phyloP scores from a whole-genome alignment of 2,329 filamentous ascomycete species.

The Fusarium avenaceum region DNA sequence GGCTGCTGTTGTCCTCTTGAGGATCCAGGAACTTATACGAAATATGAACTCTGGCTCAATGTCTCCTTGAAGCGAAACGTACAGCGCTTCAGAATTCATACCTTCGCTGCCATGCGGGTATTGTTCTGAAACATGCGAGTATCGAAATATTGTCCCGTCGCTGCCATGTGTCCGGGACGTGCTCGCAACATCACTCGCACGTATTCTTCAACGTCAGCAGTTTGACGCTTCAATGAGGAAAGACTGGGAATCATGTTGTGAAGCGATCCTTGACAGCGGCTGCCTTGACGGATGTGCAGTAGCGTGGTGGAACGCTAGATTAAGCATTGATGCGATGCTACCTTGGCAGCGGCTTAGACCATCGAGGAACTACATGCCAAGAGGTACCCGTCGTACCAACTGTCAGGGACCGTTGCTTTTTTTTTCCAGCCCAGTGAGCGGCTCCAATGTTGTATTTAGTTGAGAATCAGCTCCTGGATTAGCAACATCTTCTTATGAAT shows the following conservation, averaged over 20 bases:
- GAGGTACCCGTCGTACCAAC: conserved; percentile 12
- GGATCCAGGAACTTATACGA: conserved; percentile 14
- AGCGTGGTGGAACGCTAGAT: conserved; percentile 42
- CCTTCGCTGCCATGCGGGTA: conserved; percentile 9
- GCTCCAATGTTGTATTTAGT: not conserved
- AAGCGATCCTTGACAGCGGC: conserved; percentile 9
- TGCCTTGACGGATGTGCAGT: conserved; percentile 29
- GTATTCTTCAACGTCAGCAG: conserved; percentile 1
- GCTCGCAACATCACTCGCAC: conserved; percentile 4
- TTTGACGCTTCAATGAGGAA: not conserved
- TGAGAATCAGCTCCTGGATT: not conserved
- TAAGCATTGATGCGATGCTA: conserved; percentile 48
- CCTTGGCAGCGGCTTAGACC: conserved; percentile 35
- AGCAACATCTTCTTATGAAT: not conserved
- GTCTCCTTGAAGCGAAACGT: conserved; percentile 32
- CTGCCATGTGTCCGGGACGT: not conserved
- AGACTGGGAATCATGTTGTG: not conserved
- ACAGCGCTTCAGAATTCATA: conserved; percentile 17
- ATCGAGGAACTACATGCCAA: conserved; percentile 27
- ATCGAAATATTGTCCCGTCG: conserved; percentile 3
- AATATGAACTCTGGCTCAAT: conserved; percentile 1
- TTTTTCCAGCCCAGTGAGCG: not conserved
- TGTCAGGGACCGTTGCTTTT: conserved; percentile 12
- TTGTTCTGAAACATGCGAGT: conserved; percentile 16
- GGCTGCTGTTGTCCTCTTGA: not conserved